Evolutionary conservation across 257 asterid genomes (phyloP), one percentile per base, ranked within the genome.

Genomic region (Schizonepeta tenuifolia): DNA sequence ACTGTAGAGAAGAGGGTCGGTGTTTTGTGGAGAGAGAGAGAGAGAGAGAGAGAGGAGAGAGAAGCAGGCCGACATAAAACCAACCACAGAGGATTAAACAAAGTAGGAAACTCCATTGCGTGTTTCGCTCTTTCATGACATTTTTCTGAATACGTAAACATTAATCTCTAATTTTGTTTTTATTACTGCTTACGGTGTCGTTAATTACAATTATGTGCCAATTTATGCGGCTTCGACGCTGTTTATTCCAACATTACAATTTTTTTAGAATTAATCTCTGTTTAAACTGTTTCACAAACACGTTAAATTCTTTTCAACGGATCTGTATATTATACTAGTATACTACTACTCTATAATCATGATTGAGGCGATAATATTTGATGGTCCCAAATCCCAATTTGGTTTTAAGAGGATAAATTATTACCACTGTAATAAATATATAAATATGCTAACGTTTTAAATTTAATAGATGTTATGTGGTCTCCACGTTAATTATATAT

Each of bases 111-210:
- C 82, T 82, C 73, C 41, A 78, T 72, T 79, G 83, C 86, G 83
- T 83, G 95, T 82, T 88, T 79, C 74, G 83, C 86, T 85, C 86
- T 65, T 35, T 7, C 54, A 35, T 28, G 81, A 83, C 90, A 90
- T 61, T 76, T 67, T 77, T 69, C 62, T 51, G 58, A 15, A 51
- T 62, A 47, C 35, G 36, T 75, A 49, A 36, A 67, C 35, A 22
- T 6, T 50, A 47, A 75, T 67, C 68, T 14, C 49, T 21, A 0
- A 7, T 33, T 57, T 56, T 35, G 17, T 24, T 5, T 50, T 49
- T 21, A 14, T 73, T 24, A 63, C 33, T 72, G n/a, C 18, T 69
- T 49, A 49, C 9, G 7, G 9, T 49, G 11, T 15, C 11, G 31
- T 67, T 50, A 60, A 60, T 33, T 12, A 26, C 62, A 5, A 24